Evolutionary conservation across 805 yeast genomes (phyloP), one percentile per base, ranked within the genome.

Genomic region (Cyberlindnera saturnus): DNA sequence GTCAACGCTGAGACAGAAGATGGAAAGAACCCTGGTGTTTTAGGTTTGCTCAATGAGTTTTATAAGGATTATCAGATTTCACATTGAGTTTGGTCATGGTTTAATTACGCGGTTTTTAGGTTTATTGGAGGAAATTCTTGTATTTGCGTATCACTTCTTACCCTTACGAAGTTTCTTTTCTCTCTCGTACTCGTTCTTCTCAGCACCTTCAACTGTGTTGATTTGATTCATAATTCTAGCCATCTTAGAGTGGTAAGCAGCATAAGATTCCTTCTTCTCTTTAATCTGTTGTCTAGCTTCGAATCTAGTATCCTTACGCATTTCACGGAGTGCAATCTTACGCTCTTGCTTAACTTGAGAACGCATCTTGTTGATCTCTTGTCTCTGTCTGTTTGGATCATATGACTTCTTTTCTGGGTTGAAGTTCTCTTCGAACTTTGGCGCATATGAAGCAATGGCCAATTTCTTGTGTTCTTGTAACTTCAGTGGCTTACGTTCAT

Each of bases 331-430:
- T 0, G 90, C 82, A 53, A 82, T 77, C 69, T 93, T 93, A 61
- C 82, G 80, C 67, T 93, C 99, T 65, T 89, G 85, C 80, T 93
- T 93, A 65, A 89, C 68, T 67, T 86, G 87, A 17, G 84, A 81
- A 65, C 77, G 79, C 70, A 91, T 76, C 73, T 93, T 93, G 61
- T 74, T 75, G 53, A 86, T 66, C 64, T 93, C 98, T 52, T 81
- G 86, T 64, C 93, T 75, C 47, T 83, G 81, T 53, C 81, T 74
- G 61, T 90, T 85, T 41, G 84, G 76, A 62, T 91, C 96, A 63
- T 88, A 85, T 8, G 95, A 86, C 68, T 86, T 90, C 77, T 81
- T 86, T 60, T 88, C 96, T 44, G 96, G 96, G 67, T 90, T 91
- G 77, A 82, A 93, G 71, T 89, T 88, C 58, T 88, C 98, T 66